Base-by-base conservation (phyloP, 2,329 filamentous ascomycete species). In the Fusarium miscanthi region DNA sequence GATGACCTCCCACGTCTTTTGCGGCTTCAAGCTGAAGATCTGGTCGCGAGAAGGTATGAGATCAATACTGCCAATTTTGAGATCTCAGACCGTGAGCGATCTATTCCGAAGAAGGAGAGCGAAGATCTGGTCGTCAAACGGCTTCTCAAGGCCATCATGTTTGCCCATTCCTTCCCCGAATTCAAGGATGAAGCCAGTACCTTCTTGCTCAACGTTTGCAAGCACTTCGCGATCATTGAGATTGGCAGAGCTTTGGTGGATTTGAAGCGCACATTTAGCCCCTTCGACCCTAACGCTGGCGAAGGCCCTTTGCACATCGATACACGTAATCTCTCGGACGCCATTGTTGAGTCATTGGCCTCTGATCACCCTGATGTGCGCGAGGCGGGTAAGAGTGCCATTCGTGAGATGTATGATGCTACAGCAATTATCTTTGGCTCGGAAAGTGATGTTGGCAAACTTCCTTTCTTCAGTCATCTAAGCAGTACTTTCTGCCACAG, bases 201-300 rank as follows among this genome's bases (percentile, higher is more conserved):
- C 9, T 92, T 99, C 70, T 85, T 98, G 30, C 86, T 90, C 49
- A 93, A 96, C 77, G 85, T 98, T 14, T 97, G 94, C 77, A 91
- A 92, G 57, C 97, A 99, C 81, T 95, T 99, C 74, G 92, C 94
- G 5, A 89, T 99, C 48, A 85, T 99, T 35, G 96, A 99, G 81
- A 87, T 99, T 30, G 95, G 95, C 13, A 90, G 92, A 64, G 92
- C 94, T n/a, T 86, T 98, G 38, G 90, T 94, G 25, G 91, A 94
- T 63, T 84, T 92, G 70, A 95, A 95, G 82, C 93, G 95, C 74
- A 89, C 86, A 62, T 89, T 86, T 64, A 93, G 92, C 70, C 89
- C 92, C 1, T 99, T 99, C 78, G 91, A 97, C 78, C 93, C 96
- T 6, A 89, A 90, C 53, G 90, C 92, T 42, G 95, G 96, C 23